Base-by-base conservation (phyloP, 192 early-diverging fungal genomes). In the Haplosporangium gracile region DNA sequence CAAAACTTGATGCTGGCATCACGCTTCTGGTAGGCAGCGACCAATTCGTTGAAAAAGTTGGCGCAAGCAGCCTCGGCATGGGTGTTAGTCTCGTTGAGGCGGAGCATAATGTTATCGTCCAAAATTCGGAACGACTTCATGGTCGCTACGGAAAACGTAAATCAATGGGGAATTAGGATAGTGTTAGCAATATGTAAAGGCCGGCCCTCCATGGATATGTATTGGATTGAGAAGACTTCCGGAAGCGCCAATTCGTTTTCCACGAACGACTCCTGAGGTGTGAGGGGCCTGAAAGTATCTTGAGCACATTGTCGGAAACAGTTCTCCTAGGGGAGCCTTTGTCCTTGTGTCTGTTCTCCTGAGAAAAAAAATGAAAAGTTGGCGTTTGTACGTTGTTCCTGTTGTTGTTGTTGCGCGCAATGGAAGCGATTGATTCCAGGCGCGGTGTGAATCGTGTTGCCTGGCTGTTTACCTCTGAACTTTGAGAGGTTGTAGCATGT, bases 51-150 rank as follows among this genome's bases (percentile, higher is more conserved):
- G 51, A 96, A 95, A 39, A 96, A 90, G 36, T 88, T 91, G 38
- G 87, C 80, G 71, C 95, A 96, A 18, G 92, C 92, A 60, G 85
- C 81, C 60, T 86, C 89, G 2, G 91, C 91, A 26, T 93, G 91
- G 5, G 93, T 94, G 82, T 95, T 89, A n/a, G 95, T 95, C 42
- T 88, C 90, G 87, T 96, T 96, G 77, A 96, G 88, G 32, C 94
- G 90, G 43, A 95, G 88, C 79, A 95, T 94, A 53, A 96, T 95
- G 85, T 95, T 96, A 86, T 96, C 95, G 79, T 96, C 95, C n/a
- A 95, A 89, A 75, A 90, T 90, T 72, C 95, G 93, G 82, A 93
- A 91, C 82, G 93, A 91, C 78, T 92, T 92, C 91, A 96, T 90
- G 4, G 90, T 88, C 43, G 94, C 93, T 91, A 90, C 74, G 72